These are phyloP conservation scores for Inosperma sp. DNA, from an alignment of 768 basidiomycete genomes.

Conservation along the genomic window DNA sequence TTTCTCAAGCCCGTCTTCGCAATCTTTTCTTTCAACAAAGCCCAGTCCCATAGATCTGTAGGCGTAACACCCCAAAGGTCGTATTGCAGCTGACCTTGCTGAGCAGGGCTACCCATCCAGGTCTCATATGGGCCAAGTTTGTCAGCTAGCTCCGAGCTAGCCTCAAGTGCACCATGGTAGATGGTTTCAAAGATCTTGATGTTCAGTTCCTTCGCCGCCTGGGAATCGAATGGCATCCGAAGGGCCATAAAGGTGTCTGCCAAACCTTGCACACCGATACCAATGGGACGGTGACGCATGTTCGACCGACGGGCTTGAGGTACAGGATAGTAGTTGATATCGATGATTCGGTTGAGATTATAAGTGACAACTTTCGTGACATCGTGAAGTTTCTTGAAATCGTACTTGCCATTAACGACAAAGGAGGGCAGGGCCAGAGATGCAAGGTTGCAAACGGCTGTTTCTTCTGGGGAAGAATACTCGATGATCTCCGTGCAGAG, in stretches of 20 bases:
- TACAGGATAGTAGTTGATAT: constrained; percentile 93
- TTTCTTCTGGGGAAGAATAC: not conserved
- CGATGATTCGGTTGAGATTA: constrained; percentile 94
- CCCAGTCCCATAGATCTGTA: constrained; percentile 92
- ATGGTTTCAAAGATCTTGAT: constrained; percentile 98
- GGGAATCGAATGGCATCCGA: constrained; percentile 92
- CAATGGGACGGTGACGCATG: constrained; percentile 96
- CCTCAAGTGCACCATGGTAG: constrained; percentile 91
- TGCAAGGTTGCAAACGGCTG: constrained; percentile 83
- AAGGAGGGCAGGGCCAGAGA: constrained; percentile 94
- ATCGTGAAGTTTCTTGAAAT: constrained; percentile 94
- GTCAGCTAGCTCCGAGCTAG: constrained; percentile 82
- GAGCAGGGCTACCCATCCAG: constrained; percentile 87
- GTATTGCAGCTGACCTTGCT: constrained; percentile 83
- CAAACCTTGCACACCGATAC: constrained; percentile 95
- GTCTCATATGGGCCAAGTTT: constrained; percentile 81
- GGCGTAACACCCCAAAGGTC: constrained; percentile 95
- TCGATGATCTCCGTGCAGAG: constrained; percentile 8
- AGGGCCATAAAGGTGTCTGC: constrained; percentile 98
- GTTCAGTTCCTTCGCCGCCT: constrained; percentile 82
- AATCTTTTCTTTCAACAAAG: constrained; percentile 79
- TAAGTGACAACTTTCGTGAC: constrained; percentile 88
- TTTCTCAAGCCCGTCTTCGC: constrained; percentile 78
- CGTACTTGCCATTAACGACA: constrained; percentile 75
- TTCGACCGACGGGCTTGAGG: constrained; percentile 89